Evolutionary conservation across 106 monocot genomes (phyloP), one percentile per base, ranked within the genome.

Genomic region (Dactylorhiza incarnata): DNA sequence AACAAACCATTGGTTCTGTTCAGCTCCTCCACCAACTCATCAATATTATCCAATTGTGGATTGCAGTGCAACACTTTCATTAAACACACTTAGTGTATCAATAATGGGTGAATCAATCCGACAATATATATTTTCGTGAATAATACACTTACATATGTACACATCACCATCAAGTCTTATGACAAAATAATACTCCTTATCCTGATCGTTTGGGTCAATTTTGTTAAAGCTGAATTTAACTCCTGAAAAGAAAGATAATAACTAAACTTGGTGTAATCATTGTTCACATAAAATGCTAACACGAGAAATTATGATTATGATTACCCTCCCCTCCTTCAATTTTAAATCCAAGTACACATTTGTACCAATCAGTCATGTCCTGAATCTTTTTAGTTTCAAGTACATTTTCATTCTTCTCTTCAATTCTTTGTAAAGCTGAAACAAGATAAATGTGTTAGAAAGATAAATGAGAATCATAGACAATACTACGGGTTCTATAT

Each of bases 1-100:
- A 88, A 90, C n/a, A 95, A 77, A 66, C 80, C 85, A 65, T 92
- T 88, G 26, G 83, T 90, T 83, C 82, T 75, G 59, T 95, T 92
- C 74, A 95, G 45, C 26, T 92, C 90, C 66, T 83, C 68, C 17
- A 95, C 62, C 75, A 88, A 72, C 13, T 78, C 83, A 46, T 75
- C 73, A 45, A 80, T 63, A 77, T 84, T 84, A 50, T 81, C 71
- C n/a, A 95, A 16, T 22, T 37, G 49, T 56, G 85, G 88, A 78
- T 87, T 76, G 55, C 90, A 94, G 43, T 84, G 74, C 61, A 90
- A 49, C 74, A 94, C 93, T 94, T 78, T 29, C 56, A 80, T 45
- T 44, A 29, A 19, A 54, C 2, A 14, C 37, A 66, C n/a, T 23
- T 6, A 37, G 54, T 53, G 16, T 13, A 26, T 53, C 9, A 74